These are phyloP conservation scores for Termitomyces sp. DNA, from an alignment of 768 basidiomycete species.

Conservation along the genomic window DNA sequence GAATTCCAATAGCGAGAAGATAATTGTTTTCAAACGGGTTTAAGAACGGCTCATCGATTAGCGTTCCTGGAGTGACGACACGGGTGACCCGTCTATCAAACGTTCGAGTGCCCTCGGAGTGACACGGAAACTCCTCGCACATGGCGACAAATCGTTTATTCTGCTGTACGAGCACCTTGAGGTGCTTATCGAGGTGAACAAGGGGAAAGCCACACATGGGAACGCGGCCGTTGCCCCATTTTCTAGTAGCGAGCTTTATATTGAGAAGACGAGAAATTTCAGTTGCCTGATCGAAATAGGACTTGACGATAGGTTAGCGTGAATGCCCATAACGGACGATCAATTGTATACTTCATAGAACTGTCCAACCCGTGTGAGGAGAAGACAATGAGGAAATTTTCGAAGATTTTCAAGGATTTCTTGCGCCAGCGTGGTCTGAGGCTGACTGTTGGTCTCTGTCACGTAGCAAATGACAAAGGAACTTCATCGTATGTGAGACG, in stretches of 20 bases:
- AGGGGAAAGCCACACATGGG: conserved; percentile 93
- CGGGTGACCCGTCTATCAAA: conserved; percentile 82
- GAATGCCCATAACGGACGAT: not conserved
- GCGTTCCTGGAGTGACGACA: conserved; percentile 89
- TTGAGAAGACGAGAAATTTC: conserved; percentile 72
- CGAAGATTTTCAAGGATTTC: conserved; percentile 69
- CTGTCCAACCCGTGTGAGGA: conserved; percentile 89
- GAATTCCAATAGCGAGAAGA: conserved; percentile 58
- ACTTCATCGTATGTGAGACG: not conserved
- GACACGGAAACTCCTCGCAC: conserved; percentile 83
- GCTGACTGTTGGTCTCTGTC: conserved; percentile 14
- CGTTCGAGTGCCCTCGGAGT: conserved; percentile 44
- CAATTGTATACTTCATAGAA: conserved; percentile 78
- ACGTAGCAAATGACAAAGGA: not conserved
- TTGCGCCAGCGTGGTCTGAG: conserved; percentile 50
- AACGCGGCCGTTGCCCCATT: conserved; percentile 65
- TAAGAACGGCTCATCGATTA: conserved; percentile 88
- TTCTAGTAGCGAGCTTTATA: conserved; percentile 77
- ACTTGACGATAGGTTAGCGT: conserved; percentile 40
- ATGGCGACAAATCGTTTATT: conserved; percentile 84
- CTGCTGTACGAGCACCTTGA: conserved; percentile 81
- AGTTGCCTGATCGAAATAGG: conserved; percentile 88
- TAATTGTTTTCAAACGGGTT: conserved; percentile 88
- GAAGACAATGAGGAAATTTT: conserved; percentile 81
- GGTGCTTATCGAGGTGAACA: conserved; percentile 76